A percentile compares a stretch with the other conserved stretches of the same genome.
Conservation (phyloP, 495 filamentous ascomycete species). For the Neurospora sp. region DNA sequence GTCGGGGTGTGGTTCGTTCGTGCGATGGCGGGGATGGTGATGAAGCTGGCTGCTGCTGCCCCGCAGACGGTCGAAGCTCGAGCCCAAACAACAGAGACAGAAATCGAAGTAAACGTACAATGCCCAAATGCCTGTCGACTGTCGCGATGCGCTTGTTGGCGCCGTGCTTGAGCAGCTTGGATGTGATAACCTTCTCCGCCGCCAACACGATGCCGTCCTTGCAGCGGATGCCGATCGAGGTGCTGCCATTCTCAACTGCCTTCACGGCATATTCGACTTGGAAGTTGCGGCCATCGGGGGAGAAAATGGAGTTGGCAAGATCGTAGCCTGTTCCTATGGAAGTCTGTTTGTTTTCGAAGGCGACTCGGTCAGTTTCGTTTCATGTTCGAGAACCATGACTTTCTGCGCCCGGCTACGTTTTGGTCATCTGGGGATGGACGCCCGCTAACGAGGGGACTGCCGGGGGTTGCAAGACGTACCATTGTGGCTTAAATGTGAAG, state of each 20-base stretch:
- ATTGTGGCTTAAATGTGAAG: conserved; percentile 8
- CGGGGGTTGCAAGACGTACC: conserved; percentile 5
- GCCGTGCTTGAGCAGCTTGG: conserved; percentile 84
- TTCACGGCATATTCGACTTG: conserved; percentile 99
- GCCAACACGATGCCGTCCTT: conserved; percentile 95
- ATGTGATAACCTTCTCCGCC: conserved; percentile 90
- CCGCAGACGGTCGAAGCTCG: background rate
- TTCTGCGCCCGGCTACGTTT: background rate
- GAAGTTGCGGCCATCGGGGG: conserved; percentile 96
- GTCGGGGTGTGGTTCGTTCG: background rate
- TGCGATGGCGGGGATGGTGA: background rate
- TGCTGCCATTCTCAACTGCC: conserved; percentile 96
- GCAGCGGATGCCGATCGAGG: conserved; percentile 90
- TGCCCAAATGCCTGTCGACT: conserved; percentile 84
- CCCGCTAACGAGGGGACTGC: background rate
- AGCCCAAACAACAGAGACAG: background rate
- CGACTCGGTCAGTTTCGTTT: background rate
- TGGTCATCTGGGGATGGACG: background rate
- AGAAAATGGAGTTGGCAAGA: conserved; percentile 98
- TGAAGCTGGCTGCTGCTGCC: background rate
- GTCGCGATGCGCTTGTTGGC: conserved; percentile 96
- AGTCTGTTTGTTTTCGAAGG: conserved; percentile 46
- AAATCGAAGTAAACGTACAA: conserved; percentile 47
- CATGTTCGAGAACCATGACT: background rate
- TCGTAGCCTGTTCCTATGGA: conserved; percentile 99